Evolutionary conservation across 139 green algal genomes (phyloP), one percentile per base, ranked within the genome.

Genomic region (Bryopsis sp.): DNA sequence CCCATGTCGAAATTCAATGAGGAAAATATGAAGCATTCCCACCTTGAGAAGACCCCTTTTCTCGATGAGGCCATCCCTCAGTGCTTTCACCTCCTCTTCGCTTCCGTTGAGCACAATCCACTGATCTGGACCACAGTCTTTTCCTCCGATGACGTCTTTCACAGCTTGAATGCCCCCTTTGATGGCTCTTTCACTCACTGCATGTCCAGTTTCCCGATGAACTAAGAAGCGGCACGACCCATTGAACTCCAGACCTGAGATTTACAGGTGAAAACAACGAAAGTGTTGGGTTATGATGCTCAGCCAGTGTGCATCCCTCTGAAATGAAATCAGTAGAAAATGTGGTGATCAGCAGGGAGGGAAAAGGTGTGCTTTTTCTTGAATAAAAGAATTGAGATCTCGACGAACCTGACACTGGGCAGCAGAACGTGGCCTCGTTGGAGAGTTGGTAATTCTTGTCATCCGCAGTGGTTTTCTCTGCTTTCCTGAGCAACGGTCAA

Each of bases 161-260:
- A 86, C 83, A 33, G 79, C 81, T 1, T 59, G 63, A 0, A 77
- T 79, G 26, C 84, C 80, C 76, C 93, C 81, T 54, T 89, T 91
- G 0, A 94, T 8, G 11, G 87, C 89, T n/a, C 78, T 76, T 69
- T 96, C 86, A 61, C 81, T 90, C n/a, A 96, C 47, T 15, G 92
- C 84, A 7, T 76, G 71, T 0, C 89, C 89, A 0, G 35, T 81
- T n/a, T 64, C 64, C 19, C 68, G 47, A 58, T 88, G 61, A 32
- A 58, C 39, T 39, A 38, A 59, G 0, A 72, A 34, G 15, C 47
- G 35, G 31, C 39, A 72, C 32, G 43, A 47, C 7, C 19, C 48
- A 31, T 48, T 65, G 3, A 72, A 54, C 8, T 37, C 50, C 31
- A 77, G 1, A 39, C 39, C 72, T 58, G 50, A n/a, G n/a, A n/a